Evolutionary conservation across 257 asterid genomes (phyloP).

Genomic region (Eustoma russellianum): DNA sequence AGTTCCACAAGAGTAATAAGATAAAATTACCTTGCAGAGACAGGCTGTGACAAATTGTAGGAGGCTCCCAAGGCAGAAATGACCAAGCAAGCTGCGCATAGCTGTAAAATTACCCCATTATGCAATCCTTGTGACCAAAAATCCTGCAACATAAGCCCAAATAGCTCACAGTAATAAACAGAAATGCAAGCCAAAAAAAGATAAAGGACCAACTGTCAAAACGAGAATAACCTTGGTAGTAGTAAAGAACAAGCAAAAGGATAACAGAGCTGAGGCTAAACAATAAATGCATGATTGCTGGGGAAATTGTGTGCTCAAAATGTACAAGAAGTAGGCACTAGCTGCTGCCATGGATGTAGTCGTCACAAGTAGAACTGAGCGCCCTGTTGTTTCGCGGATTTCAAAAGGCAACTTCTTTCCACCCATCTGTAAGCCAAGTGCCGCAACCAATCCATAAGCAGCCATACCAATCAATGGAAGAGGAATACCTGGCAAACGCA

Average conservation of each 20-base stretch:
- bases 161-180: conserved; percentile 5
- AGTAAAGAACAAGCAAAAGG: conserved; percentile 69
- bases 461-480: conserved; percentile 85
- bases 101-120: conserved; percentile 52
- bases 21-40: conserved; percentile 42
- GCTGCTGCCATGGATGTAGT: conserved; percentile 92
- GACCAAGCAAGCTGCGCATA: conserved; percentile 55
- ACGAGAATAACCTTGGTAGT: conserved; percentile 48
- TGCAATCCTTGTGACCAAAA: conserved; percentile 43
- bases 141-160: conserved; percentile 35
- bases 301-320: conserved; percentile 58
- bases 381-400: conserved; percentile 40
- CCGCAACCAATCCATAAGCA: conserved; percentile 75
- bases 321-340: conserved; percentile 84
- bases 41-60: conserved; percentile 39
- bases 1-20: background rate
- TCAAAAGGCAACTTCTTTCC: conserved; percentile 31
- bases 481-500: conserved; percentile 66
- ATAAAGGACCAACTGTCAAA: conserved; percentile 9
- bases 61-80: conserved; percentile 58
- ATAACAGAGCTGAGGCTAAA: conserved; percentile 59
- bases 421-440: conserved; percentile 51
- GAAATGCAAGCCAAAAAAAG: background rate
- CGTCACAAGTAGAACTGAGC: conserved; percentile 46
- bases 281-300: conserved; percentile 82